Evolutionary conservation across 2,329 filamentous ascomycete genomes (phyloP).

Genomic region (Aspergillus ochraceus): DNA sequence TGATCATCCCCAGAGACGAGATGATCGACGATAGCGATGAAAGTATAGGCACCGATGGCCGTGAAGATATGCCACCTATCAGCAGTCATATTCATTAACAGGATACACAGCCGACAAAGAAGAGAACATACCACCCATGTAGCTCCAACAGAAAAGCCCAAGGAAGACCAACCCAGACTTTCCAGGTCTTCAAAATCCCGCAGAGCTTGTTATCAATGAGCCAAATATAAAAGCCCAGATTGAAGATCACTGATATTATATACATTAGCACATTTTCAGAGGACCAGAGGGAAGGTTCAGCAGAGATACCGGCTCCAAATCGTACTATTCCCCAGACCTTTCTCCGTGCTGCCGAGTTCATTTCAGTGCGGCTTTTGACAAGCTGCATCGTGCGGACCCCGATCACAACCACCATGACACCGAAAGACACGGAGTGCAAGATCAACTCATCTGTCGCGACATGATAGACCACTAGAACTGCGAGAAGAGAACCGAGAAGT

Average conservation of each 20-base stretch:
- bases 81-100: background rate
- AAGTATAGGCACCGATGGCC: constrained; percentile 22
- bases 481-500: constrained; percentile 1
- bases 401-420: constrained; percentile 12
- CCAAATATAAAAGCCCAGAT: constrained; percentile 23
- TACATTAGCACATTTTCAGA: background rate
- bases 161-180: constrained; percentile 23
- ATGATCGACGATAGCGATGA: constrained; percentile 22
- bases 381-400: constrained; percentile 17
- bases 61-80: constrained; percentile 25
- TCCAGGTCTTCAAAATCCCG: constrained; percentile 14
- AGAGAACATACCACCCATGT: constrained; percentile 29
- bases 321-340: constrained; percentile 21
- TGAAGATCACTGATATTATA: constrained; percentile 15
- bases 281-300: background rate
- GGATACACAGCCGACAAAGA: background rate
- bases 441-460: constrained; percentile 20
- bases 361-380: constrained; percentile 9
- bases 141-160: constrained; percentile 29
- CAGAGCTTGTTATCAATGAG: constrained; percentile 27
- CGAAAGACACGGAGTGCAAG: constrained; percentile 17
- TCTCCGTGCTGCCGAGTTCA: constrained; percentile 8
- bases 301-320: constrained; percentile 18
- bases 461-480: constrained; percentile 12
- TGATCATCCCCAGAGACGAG: constrained; percentile 16